These are phyloP conservation scores for Fagus crenata DNA, from an alignment of 306 rosid species.

Conservation along the genomic window DNA sequence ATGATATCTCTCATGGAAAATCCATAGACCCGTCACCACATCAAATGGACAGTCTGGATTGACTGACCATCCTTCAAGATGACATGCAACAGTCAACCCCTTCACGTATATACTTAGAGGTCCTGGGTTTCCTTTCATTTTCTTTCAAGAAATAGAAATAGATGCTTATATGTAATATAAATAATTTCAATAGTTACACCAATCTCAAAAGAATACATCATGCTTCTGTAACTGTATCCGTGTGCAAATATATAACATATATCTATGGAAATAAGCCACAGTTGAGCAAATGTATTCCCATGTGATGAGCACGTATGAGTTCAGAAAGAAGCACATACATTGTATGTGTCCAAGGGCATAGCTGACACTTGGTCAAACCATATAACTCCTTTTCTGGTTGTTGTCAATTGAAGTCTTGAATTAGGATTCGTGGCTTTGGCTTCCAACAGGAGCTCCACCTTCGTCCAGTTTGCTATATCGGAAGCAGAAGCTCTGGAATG, in stretches of 20 bases:
- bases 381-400: constrained; percentile 41
- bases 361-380: constrained; percentile 68
- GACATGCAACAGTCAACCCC: background rate
- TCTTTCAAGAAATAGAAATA: background rate
- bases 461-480: constrained; percentile 55
- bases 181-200: background rate
- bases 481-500: constrained; percentile 59
- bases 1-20: too few species aligned
- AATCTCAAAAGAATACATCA: background rate
- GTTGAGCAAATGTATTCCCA: background rate
- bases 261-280: background rate
- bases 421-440: constrained; percentile 47
- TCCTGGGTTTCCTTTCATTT: background rate
- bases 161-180: background rate
- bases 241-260: background rate
- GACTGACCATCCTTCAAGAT: background rate
- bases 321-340: constrained; percentile 28
- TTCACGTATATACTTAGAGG: background rate
- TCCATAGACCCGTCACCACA: too few species aligned
- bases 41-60: too few species aligned
- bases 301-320: background rate
- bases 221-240: background rate
- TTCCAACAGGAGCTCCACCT: constrained; percentile 39
- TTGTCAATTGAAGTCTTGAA: constrained; percentile 56
- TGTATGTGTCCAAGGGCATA: constrained; percentile 55